Base-by-base conservation (phyloP, 306 rosid genomes). In the Abrus pulchellus region DNA sequence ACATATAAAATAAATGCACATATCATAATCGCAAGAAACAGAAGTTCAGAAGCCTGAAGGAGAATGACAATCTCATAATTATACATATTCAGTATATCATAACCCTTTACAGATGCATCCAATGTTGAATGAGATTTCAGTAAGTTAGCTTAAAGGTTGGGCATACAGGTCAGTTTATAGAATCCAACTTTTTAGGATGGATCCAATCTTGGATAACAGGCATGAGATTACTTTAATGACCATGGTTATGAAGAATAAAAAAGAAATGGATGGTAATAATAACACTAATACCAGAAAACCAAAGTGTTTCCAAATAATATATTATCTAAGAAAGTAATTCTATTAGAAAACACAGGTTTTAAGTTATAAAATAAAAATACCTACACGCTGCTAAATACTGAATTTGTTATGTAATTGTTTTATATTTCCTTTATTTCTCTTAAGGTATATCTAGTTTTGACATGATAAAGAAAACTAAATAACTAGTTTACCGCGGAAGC, bases 41-140 rank as follows among this genome's bases (percentile, higher is more conserved):
- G 27, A 72, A 72, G 47, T 29, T 59, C 14, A 68, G 33, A 79
- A n/a, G 41, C 36, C 62, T 40, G 5, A 48, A 71, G 59, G 59
- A 61, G 57, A 80, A 70, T 65, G 9, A 57, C 52, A 49, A 43
- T 63, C 30, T 45, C 75, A 8, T 65, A 41, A 77, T 49, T 61
- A 73, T 20, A 76, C 47, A 62, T 69, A 14, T 53, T 67, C 65
- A 59, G 30, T 38, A 66, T 56, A 44, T 38, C 72, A 70, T 67
- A 68, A 63, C 49, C 56, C 75, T 74, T 66, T 53, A 10, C 43
- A 65, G 38, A 72, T 52, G 54, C 29, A 1, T 53, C 38, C 68
- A 44, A 49, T 30, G 5, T 34, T 66, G 73, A 29, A 53, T 28
- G 27, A 53, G 47, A 61, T 32, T 48, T 38, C 20, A 34, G 71